Evolutionary conservation across 257 asterid genomes (phyloP), one percentile per base, ranked within the genome.

Genomic region (Nicotiana attenuata): DNA sequence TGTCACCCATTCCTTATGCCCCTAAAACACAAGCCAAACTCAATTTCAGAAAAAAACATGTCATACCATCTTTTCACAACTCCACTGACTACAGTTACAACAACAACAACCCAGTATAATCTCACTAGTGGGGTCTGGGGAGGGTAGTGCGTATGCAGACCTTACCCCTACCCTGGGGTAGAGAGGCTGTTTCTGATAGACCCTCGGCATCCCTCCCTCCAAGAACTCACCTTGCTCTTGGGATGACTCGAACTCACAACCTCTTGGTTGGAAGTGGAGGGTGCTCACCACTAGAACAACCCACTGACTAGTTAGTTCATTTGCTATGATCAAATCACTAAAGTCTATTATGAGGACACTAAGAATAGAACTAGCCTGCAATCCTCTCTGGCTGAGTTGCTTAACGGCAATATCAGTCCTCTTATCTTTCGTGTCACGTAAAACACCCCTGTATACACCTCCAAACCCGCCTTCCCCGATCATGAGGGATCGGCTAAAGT

Each of bases 1-100:
- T 9, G 97, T 94, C 87, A 93, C 94, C 97, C 98, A 94, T 85
- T 94, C 98, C 86, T 94, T 94, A 85, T 93, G 98, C 67, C 98
- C 98, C 98, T 94, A 52, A 3, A 61, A 24, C 29, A 56, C 50
- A 77, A 31, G 20, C 41, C 29, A 31, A 77, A 57, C 11, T 60
- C 55, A 55, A 57, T 41, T 15, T 6, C 73, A 64, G 9, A 64
- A 56, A 31, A 29, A 15, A 5, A 63, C 29, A 10, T 16, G 7
- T 7, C 53, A 11, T 80, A 60, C 65, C 24, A 41, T 41, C 22
- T 80, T 2, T 29, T 3, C n/a, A 38, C 45, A 35, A 35, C 35
- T 31, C 35, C 35, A 31, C 33, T 31, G 33, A 31, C 33, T 31
- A 31, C 33, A 31, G 35, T 31, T 31, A 31, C 33, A 29, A 2